Evolutionary conservation across 192 early-diverging fungal species (phyloP).

Genomic region (Chytriomyces confervae): DNA sequence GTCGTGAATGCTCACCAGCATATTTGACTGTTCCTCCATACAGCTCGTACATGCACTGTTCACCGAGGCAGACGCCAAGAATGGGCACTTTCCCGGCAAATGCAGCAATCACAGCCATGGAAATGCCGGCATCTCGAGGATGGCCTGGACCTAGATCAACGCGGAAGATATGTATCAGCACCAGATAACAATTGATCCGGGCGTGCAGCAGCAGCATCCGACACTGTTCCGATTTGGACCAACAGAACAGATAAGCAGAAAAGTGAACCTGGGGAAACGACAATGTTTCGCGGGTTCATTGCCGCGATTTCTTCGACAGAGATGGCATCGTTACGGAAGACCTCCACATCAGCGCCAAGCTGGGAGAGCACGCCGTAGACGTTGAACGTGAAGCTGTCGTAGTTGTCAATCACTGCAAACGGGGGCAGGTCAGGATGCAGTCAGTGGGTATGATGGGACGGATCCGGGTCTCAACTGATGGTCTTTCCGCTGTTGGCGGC

Average conservation of each 20-base stretch:
- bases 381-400: conserved; percentile 99
- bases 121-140: conserved; percentile 91
- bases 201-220: background rate
- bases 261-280: conserved; percentile 78
- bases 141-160: conserved; percentile 78
- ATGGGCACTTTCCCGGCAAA: conserved; percentile 97
- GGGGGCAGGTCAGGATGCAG: background rate
- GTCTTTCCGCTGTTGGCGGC: conserved; percentile 1
- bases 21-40: conserved; percentile 91
- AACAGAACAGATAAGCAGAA: conserved; percentile 29
- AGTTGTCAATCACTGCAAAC: conserved; percentile 82
- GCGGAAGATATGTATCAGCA: background rate
- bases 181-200: background rate
- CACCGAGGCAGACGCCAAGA: conserved; percentile 95
- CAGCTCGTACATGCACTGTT: conserved; percentile 97
- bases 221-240: background rate
- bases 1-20: conserved; percentile 62
- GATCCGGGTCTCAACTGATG: background rate
- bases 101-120: conserved; percentile 79
- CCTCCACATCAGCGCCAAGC: conserved; percentile 89
- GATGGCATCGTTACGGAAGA: conserved; percentile 93
- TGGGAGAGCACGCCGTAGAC: conserved; percentile 93
- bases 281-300: conserved; percentile 89
- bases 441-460: background rate
- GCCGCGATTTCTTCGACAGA: conserved; percentile 82